phyloP scores from a whole-genome alignment of 2,329 filamentous ascomycete genomes.

The Allantophomopsis lycopodina region DNA sequence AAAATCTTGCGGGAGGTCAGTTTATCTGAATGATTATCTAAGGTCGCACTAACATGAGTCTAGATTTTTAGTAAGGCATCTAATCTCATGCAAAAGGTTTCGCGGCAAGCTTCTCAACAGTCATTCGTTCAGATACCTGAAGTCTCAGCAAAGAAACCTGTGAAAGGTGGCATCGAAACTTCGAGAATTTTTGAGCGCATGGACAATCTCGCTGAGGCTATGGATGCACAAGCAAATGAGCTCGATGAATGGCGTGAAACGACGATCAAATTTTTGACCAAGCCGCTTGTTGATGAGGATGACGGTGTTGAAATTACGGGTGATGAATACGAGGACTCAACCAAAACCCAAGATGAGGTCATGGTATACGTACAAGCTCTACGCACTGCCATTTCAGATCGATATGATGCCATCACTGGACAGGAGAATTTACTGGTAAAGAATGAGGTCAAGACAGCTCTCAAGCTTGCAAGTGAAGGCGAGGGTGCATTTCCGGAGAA shows the following conservation, averaged over 20 bases:
- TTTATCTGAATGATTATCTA: neutral
- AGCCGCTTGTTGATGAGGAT: constrained; percentile 74
- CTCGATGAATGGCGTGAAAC: constrained; percentile 64
- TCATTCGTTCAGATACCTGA: constrained; percentile 50
- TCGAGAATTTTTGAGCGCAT: constrained; percentile 51
- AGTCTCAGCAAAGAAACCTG: constrained; percentile 32
- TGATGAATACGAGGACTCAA: constrained; percentile 80
- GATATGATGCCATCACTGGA: constrained; percentile 63
- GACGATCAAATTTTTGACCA: constrained; percentile 57
- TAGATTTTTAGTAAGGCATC: constrained; percentile 38
- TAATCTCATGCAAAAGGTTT: constrained; percentile 49
- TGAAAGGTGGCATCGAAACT: constrained; percentile 58
- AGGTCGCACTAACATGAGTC: constrained; percentile 2
- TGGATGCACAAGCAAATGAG: constrained; percentile 60
- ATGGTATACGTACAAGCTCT: constrained; percentile 76
- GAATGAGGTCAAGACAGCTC: constrained; percentile 54
- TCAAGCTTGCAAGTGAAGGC: constrained; percentile 43
- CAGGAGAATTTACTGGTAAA: constrained; percentile 61
- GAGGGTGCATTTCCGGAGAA: constrained; percentile 60
- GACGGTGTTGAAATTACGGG: constrained; percentile 64
- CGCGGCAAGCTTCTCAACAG: constrained; percentile 33
- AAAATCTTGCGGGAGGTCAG: constrained; percentile 56
- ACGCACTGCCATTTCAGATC: constrained; percentile 63
- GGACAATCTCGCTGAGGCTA: constrained; percentile 44
- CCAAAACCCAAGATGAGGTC: constrained; percentile 76